Conservation (phyloP, 202 grass and related monocot species). For the Digitaria exilis region DNA sequence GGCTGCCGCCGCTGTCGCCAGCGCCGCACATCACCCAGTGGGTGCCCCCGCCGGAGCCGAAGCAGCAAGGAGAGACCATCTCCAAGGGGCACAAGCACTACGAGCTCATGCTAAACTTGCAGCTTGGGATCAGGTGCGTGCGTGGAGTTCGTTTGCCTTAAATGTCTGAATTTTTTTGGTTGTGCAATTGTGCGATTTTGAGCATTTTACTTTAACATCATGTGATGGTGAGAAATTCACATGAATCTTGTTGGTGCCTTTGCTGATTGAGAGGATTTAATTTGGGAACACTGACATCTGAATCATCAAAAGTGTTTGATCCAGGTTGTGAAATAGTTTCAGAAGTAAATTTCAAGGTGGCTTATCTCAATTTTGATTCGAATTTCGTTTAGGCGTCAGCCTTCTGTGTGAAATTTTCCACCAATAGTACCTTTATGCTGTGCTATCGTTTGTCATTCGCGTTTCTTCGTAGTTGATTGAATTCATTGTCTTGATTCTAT, state of each 20-base stretch:
- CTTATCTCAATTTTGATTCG: constrained; percentile 20
- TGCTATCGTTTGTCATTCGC: background rate
- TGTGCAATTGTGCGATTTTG: constrained; percentile 6
- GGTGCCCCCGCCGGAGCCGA: constrained; percentile 37
- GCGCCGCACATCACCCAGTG: constrained; percentile 41
- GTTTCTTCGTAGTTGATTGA: constrained; percentile 12
- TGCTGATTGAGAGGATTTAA: constrained; percentile 20
- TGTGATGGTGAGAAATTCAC: background rate
- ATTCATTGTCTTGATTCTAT: background rate
- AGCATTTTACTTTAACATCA: background rate
- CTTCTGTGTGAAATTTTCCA: constrained; percentile 29
- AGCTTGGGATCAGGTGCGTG: constrained; percentile 98
- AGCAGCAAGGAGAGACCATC: constrained; percentile 84
- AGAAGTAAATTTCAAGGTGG: background rate
- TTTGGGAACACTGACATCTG: background rate
- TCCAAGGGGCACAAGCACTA: constrained; percentile 96
- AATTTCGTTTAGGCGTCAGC: background rate
- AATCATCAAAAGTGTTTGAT: constrained; percentile 12
- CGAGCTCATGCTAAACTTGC: constrained; percentile 96
- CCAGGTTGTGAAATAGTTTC: background rate
- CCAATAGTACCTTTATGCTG: background rate
- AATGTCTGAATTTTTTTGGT: constrained; percentile 1
- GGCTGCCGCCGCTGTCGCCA: constrained; percentile 32
- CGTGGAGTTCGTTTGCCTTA: background rate
- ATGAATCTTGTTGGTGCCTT: constrained; percentile 6